Percentiles rank a stretch among this genome's conserved stretches.
Conservation (phyloP, 75 land plant genomes). For the Selaginella moellendorffii region DNA sequence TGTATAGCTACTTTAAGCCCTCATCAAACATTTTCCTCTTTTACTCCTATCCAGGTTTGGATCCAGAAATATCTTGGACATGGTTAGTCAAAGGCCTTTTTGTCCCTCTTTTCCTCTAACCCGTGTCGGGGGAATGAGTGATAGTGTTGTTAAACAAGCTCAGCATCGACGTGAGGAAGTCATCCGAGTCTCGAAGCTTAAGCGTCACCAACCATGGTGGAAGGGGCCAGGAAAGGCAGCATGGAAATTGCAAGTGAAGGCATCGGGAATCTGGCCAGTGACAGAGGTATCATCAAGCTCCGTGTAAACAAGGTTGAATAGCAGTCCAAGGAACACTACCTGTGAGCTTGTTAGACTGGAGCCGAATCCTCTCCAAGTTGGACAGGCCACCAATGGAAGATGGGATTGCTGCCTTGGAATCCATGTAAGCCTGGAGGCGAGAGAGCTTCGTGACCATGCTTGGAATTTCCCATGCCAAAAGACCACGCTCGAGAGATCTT, state of each 20-base stretch:
- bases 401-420: neutral
- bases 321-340: neutral
- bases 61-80: too few relatives aligned
- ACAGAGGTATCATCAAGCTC: too few relatives aligned
- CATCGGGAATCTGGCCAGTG: neutral
- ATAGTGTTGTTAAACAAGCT: neutral
- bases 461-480: neutral
- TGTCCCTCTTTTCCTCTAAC: too few relatives aligned
- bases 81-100: too few relatives aligned
- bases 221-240: neutral
- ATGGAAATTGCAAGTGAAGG: neutral
- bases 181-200: neutral
- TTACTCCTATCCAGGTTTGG: too few relatives aligned
- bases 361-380: neutral
- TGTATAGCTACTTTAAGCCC: too few relatives aligned
- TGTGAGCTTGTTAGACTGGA: neutral
- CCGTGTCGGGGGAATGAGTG: neutral
- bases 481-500: neutral
- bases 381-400: neutral
- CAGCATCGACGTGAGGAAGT: neutral
- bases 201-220: neutral
- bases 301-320: neutral
- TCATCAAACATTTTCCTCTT: too few relatives aligned
- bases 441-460: neutral
- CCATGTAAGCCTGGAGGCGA: neutral